Percentiles rank a stretch among this genome's conserved stretches.
Evolutionary conservation across 768 basidiomycete species (phyloP).

Genomic region (Suillus subluteus): DNA sequence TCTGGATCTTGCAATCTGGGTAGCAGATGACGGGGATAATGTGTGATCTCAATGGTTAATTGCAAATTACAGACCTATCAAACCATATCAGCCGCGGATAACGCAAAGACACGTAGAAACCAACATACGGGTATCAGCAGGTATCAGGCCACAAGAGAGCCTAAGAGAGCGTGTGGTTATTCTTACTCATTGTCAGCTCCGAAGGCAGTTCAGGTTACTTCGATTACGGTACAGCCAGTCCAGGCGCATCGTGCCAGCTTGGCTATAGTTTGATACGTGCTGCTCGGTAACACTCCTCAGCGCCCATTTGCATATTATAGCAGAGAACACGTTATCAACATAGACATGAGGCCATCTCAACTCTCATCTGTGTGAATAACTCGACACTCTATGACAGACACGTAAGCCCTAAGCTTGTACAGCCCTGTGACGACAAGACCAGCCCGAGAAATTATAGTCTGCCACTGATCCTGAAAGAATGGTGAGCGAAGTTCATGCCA

Average conservation of each 20-base stretch:
- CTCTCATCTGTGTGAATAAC: not conserved
- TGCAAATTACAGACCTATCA: too few species aligned
- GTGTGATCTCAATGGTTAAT: too few species aligned
- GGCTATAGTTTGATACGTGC: not conserved
- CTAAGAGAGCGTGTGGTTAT: not conserved
- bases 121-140: not conserved
- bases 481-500: not conserved
- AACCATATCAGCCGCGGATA: not conserved
- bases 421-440: conserved; percentile 5
- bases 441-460: not conserved
- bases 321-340: not conserved
- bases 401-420: conserved; percentile 8
- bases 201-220: too few species aligned
- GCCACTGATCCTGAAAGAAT: conserved; percentile 9
- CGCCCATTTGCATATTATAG: not conserved
- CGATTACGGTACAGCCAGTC: not conserved
- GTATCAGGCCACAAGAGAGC: not conserved
- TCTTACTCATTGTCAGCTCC: not conserved
- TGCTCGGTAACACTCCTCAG: not conserved
- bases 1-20: not conserved
- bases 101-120: not conserved
- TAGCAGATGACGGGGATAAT: too few species aligned
- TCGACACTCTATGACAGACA: conserved; percentile 10
- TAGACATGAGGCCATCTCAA: not conserved
- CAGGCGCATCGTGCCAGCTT: not conserved